Conservation (phyloP, 306 rosid genomes). For the Spatholobus suberectus region DNA sequence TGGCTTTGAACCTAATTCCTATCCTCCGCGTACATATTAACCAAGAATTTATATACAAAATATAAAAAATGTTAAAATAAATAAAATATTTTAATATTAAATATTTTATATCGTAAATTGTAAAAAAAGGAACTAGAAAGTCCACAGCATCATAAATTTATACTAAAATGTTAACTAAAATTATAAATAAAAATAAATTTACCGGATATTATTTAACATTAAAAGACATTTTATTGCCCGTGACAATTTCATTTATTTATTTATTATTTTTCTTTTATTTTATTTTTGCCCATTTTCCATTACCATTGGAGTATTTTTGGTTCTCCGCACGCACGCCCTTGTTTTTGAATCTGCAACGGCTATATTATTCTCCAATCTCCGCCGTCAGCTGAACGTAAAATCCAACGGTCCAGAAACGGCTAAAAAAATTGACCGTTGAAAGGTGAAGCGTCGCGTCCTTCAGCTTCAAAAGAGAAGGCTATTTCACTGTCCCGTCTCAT, state of each 20-base stretch:
- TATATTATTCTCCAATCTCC: constrained; percentile 26
- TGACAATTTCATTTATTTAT: neutral
- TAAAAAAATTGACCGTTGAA: constrained; percentile 67
- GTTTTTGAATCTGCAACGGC: constrained; percentile 58
- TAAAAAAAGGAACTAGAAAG: neutral
- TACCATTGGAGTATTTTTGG: neutral
- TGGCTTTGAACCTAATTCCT: neutral
- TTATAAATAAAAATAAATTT: neutral
- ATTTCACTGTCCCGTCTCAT: constrained; percentile 26
- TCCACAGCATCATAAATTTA: neutral
- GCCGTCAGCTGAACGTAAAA: constrained; percentile 41
- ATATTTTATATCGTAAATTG: neutral
- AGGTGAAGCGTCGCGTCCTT: too few relatives aligned
- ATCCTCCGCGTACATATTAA: too few relatives aligned
- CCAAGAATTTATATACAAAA: too few relatives aligned
- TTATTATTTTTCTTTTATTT: neutral
- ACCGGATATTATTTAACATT: neutral
- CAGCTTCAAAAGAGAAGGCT: constrained; percentile 55
- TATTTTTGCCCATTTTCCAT: neutral
- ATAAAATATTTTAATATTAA: too few relatives aligned
- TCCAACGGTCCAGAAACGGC: constrained; percentile 62
- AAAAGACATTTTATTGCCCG: neutral
- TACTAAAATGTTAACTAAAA: neutral
- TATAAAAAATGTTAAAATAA: too few relatives aligned
- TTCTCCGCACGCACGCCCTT: neutral